These are phyloP conservation scores for Monilinia fructicola DNA, from an alignment of 2,329 filamentous ascomycete species.

Conservation along the genomic window DNA sequence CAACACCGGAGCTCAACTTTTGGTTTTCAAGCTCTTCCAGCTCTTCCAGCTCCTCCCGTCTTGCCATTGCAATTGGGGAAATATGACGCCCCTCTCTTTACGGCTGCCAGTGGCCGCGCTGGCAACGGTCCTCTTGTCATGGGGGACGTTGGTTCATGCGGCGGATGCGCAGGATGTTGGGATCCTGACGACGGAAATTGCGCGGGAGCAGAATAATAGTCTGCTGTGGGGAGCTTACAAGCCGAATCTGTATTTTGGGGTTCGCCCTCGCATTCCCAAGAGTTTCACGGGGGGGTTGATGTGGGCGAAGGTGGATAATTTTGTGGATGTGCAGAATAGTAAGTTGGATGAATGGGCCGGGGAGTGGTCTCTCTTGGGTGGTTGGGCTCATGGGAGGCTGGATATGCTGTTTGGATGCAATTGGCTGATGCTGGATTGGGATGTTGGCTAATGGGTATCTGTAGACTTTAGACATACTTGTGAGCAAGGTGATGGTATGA, in stretches of 20 bases:
- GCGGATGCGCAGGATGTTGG: constrained; percentile 33
- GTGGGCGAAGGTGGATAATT: constrained; percentile 85
- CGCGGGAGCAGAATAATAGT: constrained; percentile 66
- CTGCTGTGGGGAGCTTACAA: constrained; percentile 95
- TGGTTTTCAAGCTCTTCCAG: no score
- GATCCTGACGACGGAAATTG: constrained; percentile 42
- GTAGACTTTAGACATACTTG: constrained; percentile 88
- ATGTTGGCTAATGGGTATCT: constrained; percentile 27
- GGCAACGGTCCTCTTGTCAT: constrained; percentile 25
- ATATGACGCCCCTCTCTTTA: constrained; percentile 31
- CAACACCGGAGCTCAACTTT: constrained; percentile 6
- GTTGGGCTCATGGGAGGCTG: neutral
- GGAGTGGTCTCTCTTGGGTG: neutral
- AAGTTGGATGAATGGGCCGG: constrained; percentile 41
- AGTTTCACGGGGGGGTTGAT: constrained; percentile 80
- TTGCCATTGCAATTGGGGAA: constrained; percentile 29
- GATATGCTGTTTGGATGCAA: neutral
- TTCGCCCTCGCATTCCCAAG: constrained; percentile 77
- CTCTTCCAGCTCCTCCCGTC: neutral
- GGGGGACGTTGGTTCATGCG: constrained; percentile 14
- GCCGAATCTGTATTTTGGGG: constrained; percentile 91
- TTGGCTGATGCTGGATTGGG: neutral
- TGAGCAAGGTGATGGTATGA: constrained; percentile 92
- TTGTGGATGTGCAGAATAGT: constrained; percentile 73
- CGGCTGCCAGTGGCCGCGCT: constrained; percentile 28